Evolutionary conservation across 306 rosid genomes (phyloP).

Genomic region (Psophocarpus tetragonolobus): DNA sequence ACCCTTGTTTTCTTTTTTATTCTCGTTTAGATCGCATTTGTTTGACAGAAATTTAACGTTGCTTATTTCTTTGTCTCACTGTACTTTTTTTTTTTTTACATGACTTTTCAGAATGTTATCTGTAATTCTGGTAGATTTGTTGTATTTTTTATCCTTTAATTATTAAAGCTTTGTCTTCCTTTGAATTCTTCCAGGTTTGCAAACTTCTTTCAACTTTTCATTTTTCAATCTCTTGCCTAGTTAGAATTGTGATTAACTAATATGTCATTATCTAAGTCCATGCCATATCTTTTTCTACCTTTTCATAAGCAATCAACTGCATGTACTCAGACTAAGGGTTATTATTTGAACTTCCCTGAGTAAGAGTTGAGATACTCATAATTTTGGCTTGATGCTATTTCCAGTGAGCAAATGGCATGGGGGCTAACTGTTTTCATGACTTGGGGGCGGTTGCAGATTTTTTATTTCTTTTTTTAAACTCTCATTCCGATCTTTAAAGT

Average conservation of each 20-base stretch:
- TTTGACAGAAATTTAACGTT: background rate
- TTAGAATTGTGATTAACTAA: background rate
- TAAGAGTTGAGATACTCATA: background rate
- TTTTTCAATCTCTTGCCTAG: background rate
- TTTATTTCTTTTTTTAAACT: background rate
- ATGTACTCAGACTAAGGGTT: background rate
- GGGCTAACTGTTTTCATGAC: background rate
- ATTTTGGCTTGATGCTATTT: background rate
- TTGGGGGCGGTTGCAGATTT: no score
- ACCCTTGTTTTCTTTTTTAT: background rate
- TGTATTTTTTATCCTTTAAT: background rate
- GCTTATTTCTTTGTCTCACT: background rate
- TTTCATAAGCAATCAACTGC: background rate
- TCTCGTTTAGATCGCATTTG: slow-evolving; percentile 5
- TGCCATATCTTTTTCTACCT: slow-evolving; percentile 2
- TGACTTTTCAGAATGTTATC: background rate
- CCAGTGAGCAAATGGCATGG: background rate
- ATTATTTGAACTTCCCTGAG: background rate
- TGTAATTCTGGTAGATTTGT: background rate
- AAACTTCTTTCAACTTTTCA: background rate
- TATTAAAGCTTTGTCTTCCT: background rate
- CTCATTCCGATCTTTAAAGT: background rate
- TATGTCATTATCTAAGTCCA: background rate
- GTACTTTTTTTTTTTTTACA: background rate
- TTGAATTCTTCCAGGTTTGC: background rate